Conservation (phyloP, 1,284 basidiomycete species). For the Naganishia liquefaciens region DNA sequence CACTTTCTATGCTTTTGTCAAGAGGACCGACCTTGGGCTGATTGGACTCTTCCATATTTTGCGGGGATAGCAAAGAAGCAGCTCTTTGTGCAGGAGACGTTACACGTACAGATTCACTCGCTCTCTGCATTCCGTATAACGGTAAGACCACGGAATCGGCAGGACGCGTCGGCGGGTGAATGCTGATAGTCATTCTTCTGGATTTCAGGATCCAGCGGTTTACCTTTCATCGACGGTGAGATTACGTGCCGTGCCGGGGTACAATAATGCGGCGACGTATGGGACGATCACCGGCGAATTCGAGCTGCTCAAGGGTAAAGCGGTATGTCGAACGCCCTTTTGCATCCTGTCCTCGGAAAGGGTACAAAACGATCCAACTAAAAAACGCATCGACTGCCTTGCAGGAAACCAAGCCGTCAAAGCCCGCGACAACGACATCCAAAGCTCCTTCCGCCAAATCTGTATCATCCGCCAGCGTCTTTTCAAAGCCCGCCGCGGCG, state of each 20-base stretch:
- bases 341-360: no score
- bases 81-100: constrained; percentile 16
- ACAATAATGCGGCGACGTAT: constrained; percentile 20
- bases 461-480: background rate
- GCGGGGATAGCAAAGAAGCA: constrained; percentile 10
- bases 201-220: constrained; percentile 19
- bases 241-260: constrained; percentile 13
- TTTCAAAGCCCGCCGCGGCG: constrained; percentile 3
- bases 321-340: background rate
- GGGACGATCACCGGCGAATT: constrained; percentile 27
- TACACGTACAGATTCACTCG: constrained; percentile 29
- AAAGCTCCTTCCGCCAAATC: constrained; percentile 7
- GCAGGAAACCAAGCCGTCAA: constrained; percentile 14
- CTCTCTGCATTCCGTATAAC: constrained; percentile 28
- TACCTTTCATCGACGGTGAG: constrained; percentile 25
- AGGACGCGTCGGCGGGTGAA: no score
- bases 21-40: background rate
- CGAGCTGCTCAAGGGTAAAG: constrained; percentile 17
- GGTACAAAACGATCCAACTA: no score
- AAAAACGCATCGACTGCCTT: background rate
- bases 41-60: no score
- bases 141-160: background rate
- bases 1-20: no score
- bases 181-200: background rate
- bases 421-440: background rate